Evolutionary conservation across 805 yeast species (phyloP), one percentile per base, ranked within the genome.

Genomic region (Sugiyamaella valdiviana): DNA sequence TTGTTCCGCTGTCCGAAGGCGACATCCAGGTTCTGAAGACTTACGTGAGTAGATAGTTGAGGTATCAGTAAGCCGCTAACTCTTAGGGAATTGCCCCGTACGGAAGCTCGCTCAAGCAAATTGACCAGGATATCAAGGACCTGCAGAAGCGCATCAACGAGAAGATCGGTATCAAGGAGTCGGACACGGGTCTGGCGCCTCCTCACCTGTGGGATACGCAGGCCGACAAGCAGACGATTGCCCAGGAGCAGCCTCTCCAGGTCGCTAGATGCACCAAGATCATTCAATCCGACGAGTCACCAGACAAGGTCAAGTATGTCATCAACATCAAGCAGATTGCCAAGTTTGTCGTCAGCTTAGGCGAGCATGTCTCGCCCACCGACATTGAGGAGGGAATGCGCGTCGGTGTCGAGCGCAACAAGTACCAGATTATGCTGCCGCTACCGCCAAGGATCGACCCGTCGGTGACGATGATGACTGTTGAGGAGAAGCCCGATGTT

Each of bases 321-420:
- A 93, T 93, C 64, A 95, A 93, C 69, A 83, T 93, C 65, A 93
- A 95, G 69, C 99, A 95, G 67, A 91, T 93, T 58, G 99, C 99
- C 54, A 93, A 93, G 68, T 93, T 93, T 63, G 97, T 93, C 40
- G 99, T 93, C 42, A 95, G 91, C 3, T 74, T 93, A 51, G 99
- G 98, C 42, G 97, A 95, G 66, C 80, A 95, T 55, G 97, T 93
- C 10, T 85, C 96, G 12, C 99, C 99, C 32, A 93, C 99, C 0
- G 99, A 93, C 75, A 90, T 93, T 49, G 99, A 93, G 70, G 99
- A 95, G 69, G 98, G 99, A 46, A 95, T 93, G 99, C 80, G 99
- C 66, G 98, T 93, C 36, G 99, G 99, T 63, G 99, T 93, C 49
- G 99, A 95, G 66, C 81, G 99, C 68, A 89, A 86, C 62, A 91